Evolutionary conservation across 1,284 basidiomycete genomes (phyloP).

Genomic region (Veloporphyrellus conicus): DNA sequence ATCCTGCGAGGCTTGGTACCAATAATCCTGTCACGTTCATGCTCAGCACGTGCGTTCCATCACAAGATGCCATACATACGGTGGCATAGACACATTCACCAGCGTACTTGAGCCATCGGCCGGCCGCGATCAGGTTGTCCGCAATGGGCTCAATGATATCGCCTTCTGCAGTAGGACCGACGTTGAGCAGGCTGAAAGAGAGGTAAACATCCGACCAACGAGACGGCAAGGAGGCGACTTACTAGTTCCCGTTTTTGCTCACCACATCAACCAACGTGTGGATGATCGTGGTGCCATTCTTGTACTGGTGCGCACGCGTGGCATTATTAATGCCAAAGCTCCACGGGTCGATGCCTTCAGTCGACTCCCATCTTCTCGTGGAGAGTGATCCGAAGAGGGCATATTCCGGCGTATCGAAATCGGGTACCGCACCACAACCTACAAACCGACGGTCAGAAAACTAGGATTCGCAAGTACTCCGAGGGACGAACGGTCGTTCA

Average conservation of each 20-base stretch:
- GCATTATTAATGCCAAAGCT: conserved; percentile 44
- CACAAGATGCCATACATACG: conserved; percentile 27
- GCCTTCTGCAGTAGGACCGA: conserved; percentile 54
- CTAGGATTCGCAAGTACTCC: background rate
- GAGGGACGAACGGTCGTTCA: conserved; percentile 46
- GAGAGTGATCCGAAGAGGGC: conserved; percentile 48
- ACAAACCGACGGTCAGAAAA: background rate
- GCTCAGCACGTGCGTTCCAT: conserved; percentile 1
- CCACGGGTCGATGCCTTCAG: conserved; percentile 48
- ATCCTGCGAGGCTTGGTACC: conserved; percentile 41
- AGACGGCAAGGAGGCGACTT: conserved; percentile 8
- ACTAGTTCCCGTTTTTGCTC: conserved; percentile 56
- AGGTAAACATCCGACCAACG: background rate
- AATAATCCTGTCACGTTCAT: conserved; percentile 35
- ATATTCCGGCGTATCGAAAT: conserved; percentile 60
- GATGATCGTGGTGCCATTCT: conserved; percentile 46
- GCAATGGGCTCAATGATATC: conserved; percentile 46
- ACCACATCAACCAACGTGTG: conserved; percentile 52
- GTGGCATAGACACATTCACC: conserved; percentile 52
- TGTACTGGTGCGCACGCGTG: conserved; percentile 46
- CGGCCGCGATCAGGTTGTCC: conserved; percentile 46
- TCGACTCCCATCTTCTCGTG: conserved; percentile 53
- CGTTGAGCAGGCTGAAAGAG: conserved; percentile 43
- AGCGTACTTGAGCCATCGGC: conserved; percentile 47
- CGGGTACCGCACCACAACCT: conserved; percentile 44